Percentiles rank a stretch among this genome's conserved stretches.
phyloP scores from a whole-genome alignment of 768 basidiomycete genomes.

The Amanita subjunquillea region DNA sequence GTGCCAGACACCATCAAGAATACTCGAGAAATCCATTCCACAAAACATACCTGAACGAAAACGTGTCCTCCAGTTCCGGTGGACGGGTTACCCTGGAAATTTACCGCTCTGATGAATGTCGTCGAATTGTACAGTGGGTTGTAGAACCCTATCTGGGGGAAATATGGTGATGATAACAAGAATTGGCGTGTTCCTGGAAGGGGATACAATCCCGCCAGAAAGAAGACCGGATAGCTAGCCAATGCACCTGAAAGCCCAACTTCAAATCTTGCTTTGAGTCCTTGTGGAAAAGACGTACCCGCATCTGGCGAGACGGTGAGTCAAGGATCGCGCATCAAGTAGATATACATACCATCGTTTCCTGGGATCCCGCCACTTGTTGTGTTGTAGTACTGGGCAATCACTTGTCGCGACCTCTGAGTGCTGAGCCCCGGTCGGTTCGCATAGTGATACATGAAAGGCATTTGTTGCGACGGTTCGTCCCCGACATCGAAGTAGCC shows the following conservation, averaged over 20 bases:
- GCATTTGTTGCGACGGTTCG: conserved; percentile 60
- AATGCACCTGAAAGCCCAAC: conserved; percentile 37
- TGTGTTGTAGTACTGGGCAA: conserved; percentile 46
- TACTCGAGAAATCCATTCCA: neutral
- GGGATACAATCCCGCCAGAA: conserved; percentile 51
- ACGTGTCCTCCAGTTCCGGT: conserved; percentile 43
- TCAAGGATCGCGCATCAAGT: neutral
- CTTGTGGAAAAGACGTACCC: conserved; percentile 9
- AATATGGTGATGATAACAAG: conserved; percentile 53
- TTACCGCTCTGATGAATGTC: conserved; percentile 39
- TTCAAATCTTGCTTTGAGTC: conserved; percentile 13
- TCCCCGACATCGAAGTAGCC: conserved; percentile 53
- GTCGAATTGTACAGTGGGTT: conserved; percentile 50
- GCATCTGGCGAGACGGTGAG: conserved; percentile 12
- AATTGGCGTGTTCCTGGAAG: conserved; percentile 51
- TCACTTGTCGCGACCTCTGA: conserved; percentile 42
- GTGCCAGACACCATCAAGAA: neutral
- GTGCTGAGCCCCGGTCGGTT: conserved; percentile 50
- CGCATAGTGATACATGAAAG: conserved; percentile 64
- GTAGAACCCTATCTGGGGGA: conserved; percentile 48
- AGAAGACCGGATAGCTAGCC: conserved; percentile 52
- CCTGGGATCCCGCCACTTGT: conserved; percentile 48
- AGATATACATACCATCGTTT: conserved; percentile 40
- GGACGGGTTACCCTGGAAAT: conserved; percentile 42
- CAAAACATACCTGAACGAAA: conserved; percentile 37